phyloP scores from a whole-genome alignment of 176 grass and related monocot genomes.

The Eleusine coracana region DNA sequence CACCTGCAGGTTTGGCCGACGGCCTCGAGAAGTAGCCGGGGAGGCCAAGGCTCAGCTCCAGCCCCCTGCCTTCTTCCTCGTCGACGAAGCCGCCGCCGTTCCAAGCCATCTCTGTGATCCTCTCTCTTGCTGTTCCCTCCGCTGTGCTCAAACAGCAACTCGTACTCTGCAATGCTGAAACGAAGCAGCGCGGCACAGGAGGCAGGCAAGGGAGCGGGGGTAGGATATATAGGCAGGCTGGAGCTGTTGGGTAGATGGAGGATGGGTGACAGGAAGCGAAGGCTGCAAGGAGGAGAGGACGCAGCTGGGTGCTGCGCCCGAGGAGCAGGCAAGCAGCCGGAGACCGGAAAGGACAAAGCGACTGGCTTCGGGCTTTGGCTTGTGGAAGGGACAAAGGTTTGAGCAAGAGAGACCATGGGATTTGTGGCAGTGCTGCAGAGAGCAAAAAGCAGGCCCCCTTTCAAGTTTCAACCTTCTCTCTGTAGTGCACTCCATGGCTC shows the following conservation, averaged over 20 bases:
- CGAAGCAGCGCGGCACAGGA: neutral
- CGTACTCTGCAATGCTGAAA: neutral
- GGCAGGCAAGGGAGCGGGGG: neutral
- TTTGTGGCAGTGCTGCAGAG: slow-evolving; percentile 4
- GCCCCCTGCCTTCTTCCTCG: slow-evolving; percentile 53
- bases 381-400: slow-evolving; percentile 27
- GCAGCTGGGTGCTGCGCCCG: slow-evolving; percentile 31
- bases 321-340: slow-evolving; percentile 16
- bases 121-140: neutral
- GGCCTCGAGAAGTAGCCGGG: slow-evolving; percentile 49
- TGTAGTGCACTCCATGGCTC: too few species aligned
- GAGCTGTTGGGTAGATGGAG: too few species aligned
- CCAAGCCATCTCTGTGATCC: slow-evolving; percentile 39
- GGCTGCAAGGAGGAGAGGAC: slow-evolving; percentile 4
- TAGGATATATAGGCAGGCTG: slow-evolving; percentile 31
- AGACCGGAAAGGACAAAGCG: slow-evolving; percentile 28
- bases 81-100: slow-evolving; percentile 57
- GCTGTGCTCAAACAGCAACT: slow-evolving; percentile 20
- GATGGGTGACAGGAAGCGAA: slow-evolving; percentile 1
- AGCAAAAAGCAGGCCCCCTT: neutral
- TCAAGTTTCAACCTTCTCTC: too few species aligned
- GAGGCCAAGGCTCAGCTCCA: slow-evolving; percentile 69
- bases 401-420: too few species aligned
- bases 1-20: slow-evolving; percentile 39
- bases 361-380: neutral